A percentile compares a stretch with the other conserved stretches of the same genome.
Conservation (phyloP, 345 rosid genomes). For the Syzygium oleosum region DNA sequence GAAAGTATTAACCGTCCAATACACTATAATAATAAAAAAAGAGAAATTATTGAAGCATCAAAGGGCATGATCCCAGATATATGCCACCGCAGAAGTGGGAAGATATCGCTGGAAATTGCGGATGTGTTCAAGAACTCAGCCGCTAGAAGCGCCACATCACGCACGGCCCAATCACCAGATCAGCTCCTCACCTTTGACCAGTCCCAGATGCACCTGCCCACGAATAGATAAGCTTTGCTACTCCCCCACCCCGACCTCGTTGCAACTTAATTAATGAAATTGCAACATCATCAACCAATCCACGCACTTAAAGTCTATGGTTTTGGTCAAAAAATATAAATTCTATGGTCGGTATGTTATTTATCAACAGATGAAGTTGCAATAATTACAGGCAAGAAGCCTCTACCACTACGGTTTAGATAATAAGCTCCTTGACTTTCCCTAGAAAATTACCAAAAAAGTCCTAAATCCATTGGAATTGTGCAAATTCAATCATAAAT, state of each 20-base stretch:
- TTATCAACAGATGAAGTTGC: neutral
- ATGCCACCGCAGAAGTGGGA: neutral
- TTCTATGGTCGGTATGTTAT: neutral
- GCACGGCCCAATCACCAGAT: neutral
- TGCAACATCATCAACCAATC: neutral
- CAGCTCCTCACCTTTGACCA: constrained; percentile 15
- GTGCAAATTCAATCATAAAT: no score
- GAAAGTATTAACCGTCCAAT: neutral
- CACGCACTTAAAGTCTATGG: neutral
- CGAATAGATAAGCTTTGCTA: neutral
- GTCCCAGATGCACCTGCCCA: constrained; percentile 9
- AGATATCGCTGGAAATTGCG: neutral
- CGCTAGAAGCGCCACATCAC: neutral
- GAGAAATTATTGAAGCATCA: neutral
- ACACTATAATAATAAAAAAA: neutral
- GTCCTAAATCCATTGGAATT: no score
- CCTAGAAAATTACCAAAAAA: no score
- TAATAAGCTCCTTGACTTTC: neutral
- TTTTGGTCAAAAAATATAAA: neutral
- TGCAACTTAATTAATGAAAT: neutral
- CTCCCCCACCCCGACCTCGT: neutral
- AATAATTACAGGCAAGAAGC: neutral
- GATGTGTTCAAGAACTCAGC: neutral
- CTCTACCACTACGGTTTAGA: neutral
- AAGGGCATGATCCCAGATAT: neutral